Conservation (phyloP, 257 asterid genomes). For the Oldenlandia corymbosa region DNA sequence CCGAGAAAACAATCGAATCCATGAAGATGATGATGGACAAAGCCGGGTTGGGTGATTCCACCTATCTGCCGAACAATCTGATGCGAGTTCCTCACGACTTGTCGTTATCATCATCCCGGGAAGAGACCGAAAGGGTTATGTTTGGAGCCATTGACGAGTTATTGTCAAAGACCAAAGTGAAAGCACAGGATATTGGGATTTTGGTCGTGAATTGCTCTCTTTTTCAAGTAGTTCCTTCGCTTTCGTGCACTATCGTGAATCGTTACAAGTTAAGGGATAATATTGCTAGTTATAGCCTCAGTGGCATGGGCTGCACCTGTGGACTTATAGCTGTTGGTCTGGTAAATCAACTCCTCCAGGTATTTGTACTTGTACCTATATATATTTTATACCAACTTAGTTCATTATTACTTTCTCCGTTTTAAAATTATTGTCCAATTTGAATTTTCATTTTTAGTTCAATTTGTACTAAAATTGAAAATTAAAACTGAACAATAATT, state of each 20-base stretch:
- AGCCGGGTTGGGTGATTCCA: slow-evolving; percentile 42
- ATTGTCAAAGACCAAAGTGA: slow-evolving; percentile 31
- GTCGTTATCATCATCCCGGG: slow-evolving; percentile 34
- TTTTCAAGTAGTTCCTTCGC: slow-evolving; percentile 46
- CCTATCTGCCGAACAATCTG: slow-evolving; percentile 33
- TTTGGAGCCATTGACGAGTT: slow-evolving; percentile 50
- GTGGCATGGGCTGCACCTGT: slow-evolving; percentile 63
- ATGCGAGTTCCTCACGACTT: slow-evolving; percentile 29
- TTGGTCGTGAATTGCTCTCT: slow-evolving; percentile 49
- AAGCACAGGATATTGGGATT: slow-evolving; percentile 39
- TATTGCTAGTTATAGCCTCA: slow-evolving; percentile 38
- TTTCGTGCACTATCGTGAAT: slow-evolving; percentile 48
- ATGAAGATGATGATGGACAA: slow-evolving; percentile 25
- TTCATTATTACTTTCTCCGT: too few relatives aligned
- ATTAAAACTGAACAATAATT: too few relatives aligned
- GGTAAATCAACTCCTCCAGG: slow-evolving; percentile 41
- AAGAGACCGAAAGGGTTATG: slow-evolving; percentile 48
- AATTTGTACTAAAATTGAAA: too few relatives aligned
- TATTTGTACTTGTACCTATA: too few relatives aligned
- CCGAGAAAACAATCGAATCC: slow-evolving; percentile 19
- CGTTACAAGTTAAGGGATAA: slow-evolving; percentile 43
- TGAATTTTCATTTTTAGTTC: too few relatives aligned
- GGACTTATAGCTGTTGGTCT: slow-evolving; percentile 43
- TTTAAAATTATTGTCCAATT: too few relatives aligned
- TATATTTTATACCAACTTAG: too few relatives aligned